Base-by-base conservation (phyloP, 192 early-diverging fungal genomes). In the Entomortierella parvispora region DNA sequence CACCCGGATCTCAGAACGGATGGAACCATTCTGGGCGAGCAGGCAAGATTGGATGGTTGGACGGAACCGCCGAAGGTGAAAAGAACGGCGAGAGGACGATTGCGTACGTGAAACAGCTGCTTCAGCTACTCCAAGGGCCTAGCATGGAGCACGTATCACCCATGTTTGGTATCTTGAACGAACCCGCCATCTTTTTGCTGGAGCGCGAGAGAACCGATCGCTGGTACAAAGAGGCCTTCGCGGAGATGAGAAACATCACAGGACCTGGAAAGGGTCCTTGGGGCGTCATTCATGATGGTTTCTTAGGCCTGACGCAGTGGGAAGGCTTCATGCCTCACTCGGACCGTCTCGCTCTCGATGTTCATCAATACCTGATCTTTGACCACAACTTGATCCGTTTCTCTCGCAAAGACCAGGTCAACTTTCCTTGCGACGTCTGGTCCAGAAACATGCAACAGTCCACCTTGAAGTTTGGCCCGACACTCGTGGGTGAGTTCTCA, bases 401-500 rank as follows among this genome's bases (percentile, higher is more conserved):
- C 40, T 42, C 58, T 0, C 59, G 51, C 12, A 45, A 48, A 7
- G 45, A 58, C 0, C 70, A 75, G 34, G 52, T 53, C 12, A 64
- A 54, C 4, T 81, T 81, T 57, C 67, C 80, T 11, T 81, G 80
- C 51, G 62, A 63, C 23, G 66, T 65, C 31, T 81, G 80, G 80
- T 53, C 64, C 17, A 22, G 32, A 9, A 44, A 42, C 43, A 61
- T 81, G 44, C 65, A 71, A 28, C 43, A 58, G 17, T 68, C 69
- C 32, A 59, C 72, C 23, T 43, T 66, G 11, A 59, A 82, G 4
- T 80, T 80, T 32, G 85, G 88, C 8, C 86, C 85, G 37, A 90
- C 89, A 9, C 84, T 93, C 46, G 90, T 91, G 6, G 92, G 92
- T 25, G 92, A 93, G 70, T 93, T 88, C 62, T 91, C 90, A 4